phyloP scores from a whole-genome alignment of 2,329 filamentous ascomycete species.

The Trichoderma breve region DNA sequence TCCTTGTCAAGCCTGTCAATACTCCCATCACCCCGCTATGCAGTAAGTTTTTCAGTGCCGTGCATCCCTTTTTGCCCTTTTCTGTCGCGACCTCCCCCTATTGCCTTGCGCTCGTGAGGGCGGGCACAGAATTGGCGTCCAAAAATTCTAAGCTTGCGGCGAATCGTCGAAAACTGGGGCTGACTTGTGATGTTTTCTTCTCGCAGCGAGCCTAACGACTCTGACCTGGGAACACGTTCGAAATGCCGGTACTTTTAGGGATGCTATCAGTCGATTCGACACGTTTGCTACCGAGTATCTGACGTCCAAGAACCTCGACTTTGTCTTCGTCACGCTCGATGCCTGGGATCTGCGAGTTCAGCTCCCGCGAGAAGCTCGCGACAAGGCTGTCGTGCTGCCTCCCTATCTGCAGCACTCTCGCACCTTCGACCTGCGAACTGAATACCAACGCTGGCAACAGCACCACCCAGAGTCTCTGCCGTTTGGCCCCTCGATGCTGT shows the following conservation, averaged over 20 bases:
- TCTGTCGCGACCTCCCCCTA: slow-evolving; percentile 5
- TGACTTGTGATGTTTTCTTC: slow-evolving; percentile 21
- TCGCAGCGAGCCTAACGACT: slow-evolving; percentile 87
- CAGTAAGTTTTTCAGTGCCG: slow-evolving; percentile 66
- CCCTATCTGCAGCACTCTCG: slow-evolving; percentile 97
- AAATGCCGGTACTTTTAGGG: slow-evolving; percentile 93
- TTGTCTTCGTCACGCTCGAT: slow-evolving; percentile 97
- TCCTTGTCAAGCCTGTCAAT: slow-evolving; percentile 97
- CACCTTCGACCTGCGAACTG: slow-evolving; percentile 92
- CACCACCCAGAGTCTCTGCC: slow-evolving; percentile 97
- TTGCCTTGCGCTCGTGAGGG: slow-evolving; percentile 9
- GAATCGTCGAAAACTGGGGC: slow-evolving; percentile 17
- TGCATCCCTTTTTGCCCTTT: not conserved
- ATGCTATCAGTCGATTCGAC: slow-evolving; percentile 94
- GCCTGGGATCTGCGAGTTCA: slow-evolving; percentile 98
- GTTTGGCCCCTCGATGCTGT: slow-evolving; percentile 90
- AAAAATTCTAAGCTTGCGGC: slow-evolving; percentile 13
- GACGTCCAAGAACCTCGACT: slow-evolving; percentile 86
- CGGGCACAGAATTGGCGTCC: slow-evolving; percentile 8
- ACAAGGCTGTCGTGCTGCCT: slow-evolving; percentile 95
- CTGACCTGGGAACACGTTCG: slow-evolving; percentile 99
- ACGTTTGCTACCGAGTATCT: slow-evolving; percentile 90
- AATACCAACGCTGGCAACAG: slow-evolving; percentile 98
- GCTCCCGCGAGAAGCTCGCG: slow-evolving; percentile 92
- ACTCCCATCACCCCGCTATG: slow-evolving; percentile 97